Conservation (phyloP, 345 rosid genomes). For the Camelina hispida region DNA sequence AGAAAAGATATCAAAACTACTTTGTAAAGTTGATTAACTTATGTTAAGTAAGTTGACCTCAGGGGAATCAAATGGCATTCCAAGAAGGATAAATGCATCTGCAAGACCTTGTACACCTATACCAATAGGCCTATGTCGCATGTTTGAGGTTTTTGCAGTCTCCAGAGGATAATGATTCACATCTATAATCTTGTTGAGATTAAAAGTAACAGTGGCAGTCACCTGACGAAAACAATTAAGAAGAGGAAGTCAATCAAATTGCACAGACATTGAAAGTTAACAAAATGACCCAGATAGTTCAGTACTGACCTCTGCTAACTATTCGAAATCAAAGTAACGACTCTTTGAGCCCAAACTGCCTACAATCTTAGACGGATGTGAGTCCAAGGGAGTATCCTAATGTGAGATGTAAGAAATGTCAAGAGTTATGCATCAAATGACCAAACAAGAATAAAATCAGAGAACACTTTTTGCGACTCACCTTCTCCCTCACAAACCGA, state of each 20-base stretch:
- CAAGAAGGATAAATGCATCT: constrained; percentile 85
- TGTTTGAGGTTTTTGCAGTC: constrained; percentile 78
- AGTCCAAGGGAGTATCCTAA: constrained; percentile 45
- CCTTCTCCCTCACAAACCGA: constrained; percentile 65
- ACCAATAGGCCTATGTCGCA: constrained; percentile 89
- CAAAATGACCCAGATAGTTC: not conserved
- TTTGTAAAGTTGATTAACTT: not conserved
- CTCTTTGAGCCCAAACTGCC: constrained; percentile 80
- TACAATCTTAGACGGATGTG: constrained; percentile 75
- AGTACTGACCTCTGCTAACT: constrained; percentile 78
- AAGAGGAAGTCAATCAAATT: not conserved
- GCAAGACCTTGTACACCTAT: constrained; percentile 99
- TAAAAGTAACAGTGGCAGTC: constrained; percentile 63
- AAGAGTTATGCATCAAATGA: constrained; percentile 14
- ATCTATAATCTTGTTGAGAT: constrained; percentile 90
- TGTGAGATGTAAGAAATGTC: constrained; percentile 5
- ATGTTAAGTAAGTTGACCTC: constrained; percentile 55
- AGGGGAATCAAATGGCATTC: constrained; percentile 86
- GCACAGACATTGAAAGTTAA: not conserved
- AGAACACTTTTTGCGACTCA: constrained; percentile 28
- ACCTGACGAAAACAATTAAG: constrained; percentile 49
- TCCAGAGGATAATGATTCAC: constrained; percentile 94
- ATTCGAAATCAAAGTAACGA: constrained; percentile 86
- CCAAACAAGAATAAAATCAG: not conserved
- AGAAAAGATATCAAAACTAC: constrained; percentile 28